Evolutionary conservation across 257 asterid genomes (phyloP).

Genomic region (Solanum gracilifrons): DNA sequence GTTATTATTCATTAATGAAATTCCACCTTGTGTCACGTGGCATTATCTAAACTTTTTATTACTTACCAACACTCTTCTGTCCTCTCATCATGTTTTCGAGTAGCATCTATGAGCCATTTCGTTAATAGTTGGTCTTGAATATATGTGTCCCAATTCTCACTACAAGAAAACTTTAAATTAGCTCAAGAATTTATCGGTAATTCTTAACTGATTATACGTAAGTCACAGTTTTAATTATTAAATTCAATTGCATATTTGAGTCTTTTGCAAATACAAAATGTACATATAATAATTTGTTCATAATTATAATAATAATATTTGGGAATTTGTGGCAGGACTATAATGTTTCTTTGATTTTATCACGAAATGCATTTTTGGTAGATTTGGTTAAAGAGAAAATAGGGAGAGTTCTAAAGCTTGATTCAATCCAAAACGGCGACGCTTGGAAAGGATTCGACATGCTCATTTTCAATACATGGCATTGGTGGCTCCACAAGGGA

Average conservation of each 20-base stretch:
- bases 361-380: slow-evolving; percentile 53
- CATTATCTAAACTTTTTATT: neutral
- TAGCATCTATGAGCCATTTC: neutral
- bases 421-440: slow-evolving; percentile 45
- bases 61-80: neutral
- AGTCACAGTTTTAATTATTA: too few relatives aligned
- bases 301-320: too few relatives aligned
- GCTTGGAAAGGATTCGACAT: slow-evolving; percentile 58
- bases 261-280: too few relatives aligned
- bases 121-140: neutral
- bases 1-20: too few relatives aligned
- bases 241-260: too few relatives aligned
- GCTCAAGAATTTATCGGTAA: too few relatives aligned
- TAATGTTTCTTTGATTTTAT: slow-evolving; percentile 38
- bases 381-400: slow-evolving; percentile 36
- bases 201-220: too few relatives aligned
- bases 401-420: slow-evolving; percentile 47
- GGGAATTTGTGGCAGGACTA: slow-evolving; percentile 37
- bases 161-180: too few relatives aligned
- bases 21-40: neutral
- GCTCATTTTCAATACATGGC: slow-evolving; percentile 81
- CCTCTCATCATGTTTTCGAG: neutral
- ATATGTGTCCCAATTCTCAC: too few relatives aligned
- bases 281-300: too few relatives aligned
- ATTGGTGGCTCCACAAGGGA: slow-evolving; percentile 88